Evolutionary conservation across 306 rosid species (phyloP).

Genomic region (Cucumis melo): DNA sequence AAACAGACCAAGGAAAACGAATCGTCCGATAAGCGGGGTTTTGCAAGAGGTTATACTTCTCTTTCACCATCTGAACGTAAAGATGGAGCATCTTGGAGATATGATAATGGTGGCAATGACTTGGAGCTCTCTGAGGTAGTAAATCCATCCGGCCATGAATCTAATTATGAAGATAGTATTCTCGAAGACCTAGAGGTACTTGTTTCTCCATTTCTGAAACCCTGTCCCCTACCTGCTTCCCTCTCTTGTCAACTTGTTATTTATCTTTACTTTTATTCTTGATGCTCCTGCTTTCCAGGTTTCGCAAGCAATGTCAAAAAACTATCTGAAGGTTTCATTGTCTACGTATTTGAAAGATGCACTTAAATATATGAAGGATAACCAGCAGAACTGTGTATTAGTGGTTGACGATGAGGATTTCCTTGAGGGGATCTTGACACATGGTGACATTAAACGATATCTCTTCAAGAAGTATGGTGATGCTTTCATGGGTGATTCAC

Average conservation of each 20-base stretch:
- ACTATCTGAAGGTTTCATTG: constrained; percentile 48
- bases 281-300: constrained; percentile 32
- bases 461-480: constrained; percentile 43
- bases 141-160: constrained; percentile 31
- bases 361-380: constrained; percentile 44
- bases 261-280: background rate
- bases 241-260: background rate
- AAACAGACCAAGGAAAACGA: constrained; percentile 62
- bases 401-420: constrained; percentile 65
- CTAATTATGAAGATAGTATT: constrained; percentile 44
- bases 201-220: background rate
- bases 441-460: constrained; percentile 68
- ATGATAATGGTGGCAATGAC: constrained; percentile 24
- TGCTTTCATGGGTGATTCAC: constrained; percentile 24
- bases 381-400: constrained; percentile 56
- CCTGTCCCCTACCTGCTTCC: background rate
- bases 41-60: constrained; percentile 54
- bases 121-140: constrained; percentile 51
- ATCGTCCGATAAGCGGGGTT: constrained; percentile 33
- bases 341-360: constrained; percentile 50
- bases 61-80: constrained; percentile 39
- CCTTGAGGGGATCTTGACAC: constrained; percentile 82
- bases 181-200: constrained; percentile 69
- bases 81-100: constrained; percentile 34
- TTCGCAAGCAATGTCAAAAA: constrained; percentile 68